phyloP scores from a whole-genome alignment of 352 stramenopile genomes.

The Phytophthora cajani region DNA sequence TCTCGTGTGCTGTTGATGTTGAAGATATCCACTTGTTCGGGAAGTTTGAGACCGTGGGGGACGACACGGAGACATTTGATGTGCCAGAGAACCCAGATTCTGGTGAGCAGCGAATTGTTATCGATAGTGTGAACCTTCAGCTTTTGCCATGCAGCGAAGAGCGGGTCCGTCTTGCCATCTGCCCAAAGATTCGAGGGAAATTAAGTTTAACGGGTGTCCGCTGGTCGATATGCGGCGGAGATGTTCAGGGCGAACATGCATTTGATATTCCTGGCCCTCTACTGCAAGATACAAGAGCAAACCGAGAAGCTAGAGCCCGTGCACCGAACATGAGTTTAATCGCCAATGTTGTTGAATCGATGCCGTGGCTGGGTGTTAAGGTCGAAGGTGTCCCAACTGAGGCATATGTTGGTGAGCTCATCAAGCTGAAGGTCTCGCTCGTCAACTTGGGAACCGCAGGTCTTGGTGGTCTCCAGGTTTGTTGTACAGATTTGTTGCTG shows the following conservation, averaged over 20 bases:
- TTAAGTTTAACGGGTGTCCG: conserved; percentile 74
- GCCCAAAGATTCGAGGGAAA: conserved; percentile 61
- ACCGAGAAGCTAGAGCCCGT: conserved; percentile 74
- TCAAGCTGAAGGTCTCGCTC: conserved; percentile 60
- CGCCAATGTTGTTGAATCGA: conserved; percentile 70
- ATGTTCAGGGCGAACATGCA: conserved; percentile 81
- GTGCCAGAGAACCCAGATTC: conserved; percentile 46
- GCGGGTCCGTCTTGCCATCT: conserved; percentile 71
- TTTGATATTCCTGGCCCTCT: conserved; percentile 85
- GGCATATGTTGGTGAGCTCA: conserved; percentile 67
- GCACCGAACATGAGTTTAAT: conserved; percentile 82
- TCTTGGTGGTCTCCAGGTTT: conserved; percentile 63
- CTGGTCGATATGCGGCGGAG: conserved; percentile 84
- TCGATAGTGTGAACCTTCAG: conserved; percentile 79
- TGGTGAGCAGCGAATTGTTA: conserved; percentile 47
- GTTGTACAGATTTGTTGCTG: conserved; percentile 69
- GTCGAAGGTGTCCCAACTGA: conserved; percentile 51
- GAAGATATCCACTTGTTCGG: conserved; percentile 84
- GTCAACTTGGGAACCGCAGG: conserved; percentile 63
- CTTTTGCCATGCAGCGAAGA: conserved; percentile 81
- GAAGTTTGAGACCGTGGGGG: conserved; percentile 54
- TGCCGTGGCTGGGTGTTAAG: conserved; percentile 86
- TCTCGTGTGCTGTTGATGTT: conserved; percentile 85
- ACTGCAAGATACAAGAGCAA: conserved; percentile 79
- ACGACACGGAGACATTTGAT: conserved; percentile 44